Percentiles rank a stretch among this genome's conserved stretches.
Evolutionary conservation across 805 yeast species (phyloP).

Genomic region (Tetrapisispora iriomotensis): DNA sequence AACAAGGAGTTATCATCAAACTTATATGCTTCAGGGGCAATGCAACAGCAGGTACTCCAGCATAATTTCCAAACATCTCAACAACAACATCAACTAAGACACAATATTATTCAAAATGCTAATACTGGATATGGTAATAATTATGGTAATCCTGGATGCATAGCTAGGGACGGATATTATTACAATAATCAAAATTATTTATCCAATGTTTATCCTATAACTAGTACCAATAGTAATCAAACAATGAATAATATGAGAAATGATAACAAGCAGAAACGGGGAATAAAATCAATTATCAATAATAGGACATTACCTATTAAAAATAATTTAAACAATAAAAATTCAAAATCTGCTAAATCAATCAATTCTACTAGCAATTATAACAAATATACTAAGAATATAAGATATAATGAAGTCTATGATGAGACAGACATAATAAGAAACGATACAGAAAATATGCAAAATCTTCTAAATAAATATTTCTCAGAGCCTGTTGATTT

Average conservation of each 20-base stretch:
- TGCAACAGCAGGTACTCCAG: not conserved
- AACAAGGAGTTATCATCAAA: not conserved
- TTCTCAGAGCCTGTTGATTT: conserved; percentile 6
- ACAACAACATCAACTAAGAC: not conserved
- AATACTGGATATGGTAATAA: not conserved
- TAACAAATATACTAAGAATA: not conserved
- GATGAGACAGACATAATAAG: conserved; percentile 5
- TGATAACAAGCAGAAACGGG: conserved; percentile 1
- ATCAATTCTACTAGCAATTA: not conserved
- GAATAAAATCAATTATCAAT: not conserved
- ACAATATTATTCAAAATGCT: too few species aligned
- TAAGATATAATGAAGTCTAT: not conserved
- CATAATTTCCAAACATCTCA: not conserved
- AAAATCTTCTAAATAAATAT: not conserved
- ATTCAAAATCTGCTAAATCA: not conserved
- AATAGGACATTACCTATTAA: not conserved
- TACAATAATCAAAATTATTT: not conserved
- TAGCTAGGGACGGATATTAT: not conserved
- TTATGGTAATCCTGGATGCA: not conserved
- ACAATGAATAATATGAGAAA: not conserved
- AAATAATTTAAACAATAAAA: not conserved
- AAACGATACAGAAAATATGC: conserved; percentile 3
- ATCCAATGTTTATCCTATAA: not conserved
- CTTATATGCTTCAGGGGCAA: too few species aligned
- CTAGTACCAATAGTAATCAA: not conserved